A percentile compares a stretch with the other conserved stretches of the same genome.
Conservation (phyloP, 306 rosid species). For the Mimosa bimucronata region DNA sequence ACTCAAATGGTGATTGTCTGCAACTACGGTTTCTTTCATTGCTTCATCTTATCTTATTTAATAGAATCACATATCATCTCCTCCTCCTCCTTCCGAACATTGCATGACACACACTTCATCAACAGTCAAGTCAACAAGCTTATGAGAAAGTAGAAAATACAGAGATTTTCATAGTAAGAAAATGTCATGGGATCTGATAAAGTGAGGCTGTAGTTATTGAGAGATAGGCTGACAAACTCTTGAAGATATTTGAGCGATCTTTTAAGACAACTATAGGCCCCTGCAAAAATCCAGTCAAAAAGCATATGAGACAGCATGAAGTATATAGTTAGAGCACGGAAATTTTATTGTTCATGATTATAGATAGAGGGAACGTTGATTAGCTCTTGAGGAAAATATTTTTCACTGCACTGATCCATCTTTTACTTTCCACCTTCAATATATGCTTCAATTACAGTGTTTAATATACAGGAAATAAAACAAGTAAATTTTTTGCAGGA, state of each 20-base stretch:
- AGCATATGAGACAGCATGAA: not conserved
- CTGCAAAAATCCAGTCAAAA: not conserved
- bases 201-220: not conserved
- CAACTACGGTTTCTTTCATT: not conserved
- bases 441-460: not conserved
- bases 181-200: not conserved
- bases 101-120: not conserved
- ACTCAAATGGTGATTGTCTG: slow-evolving; percentile 32
- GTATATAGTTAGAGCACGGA: not conserved
- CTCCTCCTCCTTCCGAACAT: not conserved
- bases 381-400: not conserved
- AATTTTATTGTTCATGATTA: not conserved
- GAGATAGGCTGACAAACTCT: not conserved
- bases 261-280: not conserved
- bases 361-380: not conserved
- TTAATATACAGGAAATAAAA: not conserved
- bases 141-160: not conserved
- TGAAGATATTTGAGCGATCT: not conserved
- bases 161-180: not conserved
- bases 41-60: not conserved
- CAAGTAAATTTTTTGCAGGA: slow-evolving; percentile 42
- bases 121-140: not conserved
- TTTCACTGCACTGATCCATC: not conserved
- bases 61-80: not conserved
- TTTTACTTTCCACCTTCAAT: not conserved